phyloP scores from a whole-genome alignment of 2,329 filamentous ascomycete genomes.

The Aspergillus terreus region DNA sequence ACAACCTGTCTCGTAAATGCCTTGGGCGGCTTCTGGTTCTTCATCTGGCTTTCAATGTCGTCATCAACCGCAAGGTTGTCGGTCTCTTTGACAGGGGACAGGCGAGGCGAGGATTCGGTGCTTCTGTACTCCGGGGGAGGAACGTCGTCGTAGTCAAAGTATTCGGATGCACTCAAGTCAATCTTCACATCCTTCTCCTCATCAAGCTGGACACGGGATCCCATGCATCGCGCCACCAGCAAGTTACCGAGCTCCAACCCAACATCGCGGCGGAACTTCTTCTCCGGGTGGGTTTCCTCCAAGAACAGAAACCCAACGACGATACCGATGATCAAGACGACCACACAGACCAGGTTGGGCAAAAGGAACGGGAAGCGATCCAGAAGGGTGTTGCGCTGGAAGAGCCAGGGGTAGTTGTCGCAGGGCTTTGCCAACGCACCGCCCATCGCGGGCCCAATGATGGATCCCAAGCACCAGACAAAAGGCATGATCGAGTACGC shows the following conservation, averaged over 20 bases:
- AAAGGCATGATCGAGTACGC: slow-evolving; percentile 98
- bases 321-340: slow-evolving; percentile 72
- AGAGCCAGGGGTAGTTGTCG: slow-evolving; percentile 71
- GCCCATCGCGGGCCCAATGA: slow-evolving; percentile 86
- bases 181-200: slow-evolving; percentile 47
- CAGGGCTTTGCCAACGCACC: slow-evolving; percentile 86
- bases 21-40: slow-evolving; percentile 45
- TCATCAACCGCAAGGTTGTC: slow-evolving; percentile 30
- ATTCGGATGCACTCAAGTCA: slow-evolving; percentile 31
- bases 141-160: slow-evolving; percentile 60
- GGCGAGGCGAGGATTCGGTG: slow-evolving; percentile 52
- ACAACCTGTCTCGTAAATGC: slow-evolving; percentile 83
- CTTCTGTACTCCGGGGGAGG: slow-evolving; percentile 66
- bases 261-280: slow-evolving; percentile 70
- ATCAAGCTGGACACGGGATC: slow-evolving; percentile 25
- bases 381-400: slow-evolving; percentile 71
- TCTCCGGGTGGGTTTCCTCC: slow-evolving; percentile 87
- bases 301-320: slow-evolving; percentile 78
- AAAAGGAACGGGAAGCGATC: slow-evolving; percentile 85
- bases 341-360: slow-evolving; percentile 84
- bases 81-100: slow-evolving; percentile 33
- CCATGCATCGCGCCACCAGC: slow-evolving; percentile 47
- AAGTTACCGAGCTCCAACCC: slow-evolving; percentile 74
- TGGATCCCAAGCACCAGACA: slow-evolving; percentile 96
- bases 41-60: slow-evolving; percentile 41